Base-by-base conservation (phyloP, 2,329 filamentous ascomycete genomes). In the Aspergillus luchuensis region DNA sequence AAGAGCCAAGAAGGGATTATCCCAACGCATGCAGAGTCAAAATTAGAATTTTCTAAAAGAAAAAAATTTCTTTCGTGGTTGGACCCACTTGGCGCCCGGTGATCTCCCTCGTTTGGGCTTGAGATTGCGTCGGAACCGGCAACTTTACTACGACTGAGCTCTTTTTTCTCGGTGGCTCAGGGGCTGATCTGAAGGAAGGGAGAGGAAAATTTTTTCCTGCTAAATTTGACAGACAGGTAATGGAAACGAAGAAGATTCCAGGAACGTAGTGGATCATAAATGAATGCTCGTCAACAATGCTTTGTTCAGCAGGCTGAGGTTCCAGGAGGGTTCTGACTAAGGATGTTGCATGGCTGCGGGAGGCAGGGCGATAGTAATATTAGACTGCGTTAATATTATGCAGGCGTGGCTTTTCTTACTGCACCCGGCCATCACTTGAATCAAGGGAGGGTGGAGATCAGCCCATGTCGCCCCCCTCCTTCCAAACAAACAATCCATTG, bases 141-240 rank as follows among this genome's bases (percentile, higher is more conserved):
- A 58, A 53, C 56, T 58, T 58, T 52, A 58, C 48, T 53, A 38
- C 47, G 36, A 53, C 53, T 33, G 25, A 10, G 49, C 28, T 49
- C 5, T 25, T 30, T 25, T 30, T 17, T 43, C 10, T 7, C 25
- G 25, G 25, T 30, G 47, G 47, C 23, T 50, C 47, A 50, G 47
- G 47, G 47, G 50, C 33, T 50, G 15, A 17, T 11, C 7, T 25
- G 17, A n/a, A 13, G 8, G 8, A 23, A 39, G 50, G 30, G 6
- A 30, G 25, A 25, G 36, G 11, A 55, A 55, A 45, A 39, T 25
- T 15, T 45, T 45, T 47, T 30, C 41, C 15, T 56, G 23, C 39
- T 28, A 13, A 25, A 4, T 17, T 30, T 33, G 47, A 50, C 47
- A 50, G 47, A 28, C 17, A 45, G 41, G 10, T 21, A 45, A 19